Evolutionary conservation across 208 protist species (phyloP).

Genomic region (Trypanosoma cruzi): DNA sequence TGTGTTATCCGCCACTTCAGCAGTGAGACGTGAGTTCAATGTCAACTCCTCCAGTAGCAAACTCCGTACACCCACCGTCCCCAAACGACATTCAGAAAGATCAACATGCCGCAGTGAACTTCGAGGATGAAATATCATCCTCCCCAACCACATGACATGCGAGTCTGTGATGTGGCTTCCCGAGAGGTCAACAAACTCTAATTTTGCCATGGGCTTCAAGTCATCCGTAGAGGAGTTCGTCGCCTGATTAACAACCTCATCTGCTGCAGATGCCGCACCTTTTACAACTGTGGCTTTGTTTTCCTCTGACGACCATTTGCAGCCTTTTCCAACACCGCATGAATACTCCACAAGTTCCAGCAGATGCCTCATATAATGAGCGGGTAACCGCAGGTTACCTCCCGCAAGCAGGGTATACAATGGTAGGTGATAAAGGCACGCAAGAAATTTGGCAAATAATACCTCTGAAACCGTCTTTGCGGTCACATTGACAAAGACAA

Average conservation of each 20-base stretch:
- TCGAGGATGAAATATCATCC: conserved; percentile 31
- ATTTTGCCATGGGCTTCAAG: neutral
- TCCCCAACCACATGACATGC: conserved; percentile 19
- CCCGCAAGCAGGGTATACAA: conserved; percentile 32
- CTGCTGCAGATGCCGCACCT: neutral
- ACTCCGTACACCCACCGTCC: conserved; percentile 24
- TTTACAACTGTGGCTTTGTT: neutral
- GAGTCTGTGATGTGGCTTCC: conserved; percentile 21
- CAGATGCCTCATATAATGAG: conserved; percentile 28
- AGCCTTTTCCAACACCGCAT: conserved; percentile 20
- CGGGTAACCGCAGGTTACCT: conserved; percentile 11
- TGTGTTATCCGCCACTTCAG: neutral
- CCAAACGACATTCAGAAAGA: conserved; percentile 33
- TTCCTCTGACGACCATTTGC: conserved; percentile 7
- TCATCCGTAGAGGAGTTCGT: neutral
- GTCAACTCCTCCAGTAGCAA: conserved; percentile 4
- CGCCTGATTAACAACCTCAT: neutral
- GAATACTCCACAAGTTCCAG: conserved; percentile 42
- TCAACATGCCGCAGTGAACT: conserved; percentile 31
- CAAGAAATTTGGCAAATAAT: conserved; percentile 22
- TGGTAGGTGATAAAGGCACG: conserved; percentile 36
- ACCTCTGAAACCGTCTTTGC: conserved; percentile 2
- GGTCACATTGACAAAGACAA: conserved; percentile 10
- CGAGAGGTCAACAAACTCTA: conserved; percentile 43
- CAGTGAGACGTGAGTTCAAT: conserved; percentile 1